Evolutionary conservation across 805 yeast genomes (phyloP).

Genomic region (Saturnispora mendoncae): DNA sequence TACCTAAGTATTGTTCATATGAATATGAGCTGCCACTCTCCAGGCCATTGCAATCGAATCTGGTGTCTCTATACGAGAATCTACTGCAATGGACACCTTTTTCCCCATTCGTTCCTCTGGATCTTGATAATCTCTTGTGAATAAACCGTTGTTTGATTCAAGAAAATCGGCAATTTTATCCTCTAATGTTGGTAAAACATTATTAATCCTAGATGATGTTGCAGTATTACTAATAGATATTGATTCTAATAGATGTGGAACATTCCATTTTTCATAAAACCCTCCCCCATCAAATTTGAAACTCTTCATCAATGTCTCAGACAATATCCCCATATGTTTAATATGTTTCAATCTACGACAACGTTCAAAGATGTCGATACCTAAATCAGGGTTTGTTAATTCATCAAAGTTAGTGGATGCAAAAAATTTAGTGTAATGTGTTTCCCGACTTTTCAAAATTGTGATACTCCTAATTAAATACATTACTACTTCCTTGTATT

Average conservation of each 20-base stretch:
- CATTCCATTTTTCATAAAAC: slow-evolving; percentile 8
- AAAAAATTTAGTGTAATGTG: slow-evolving; percentile 1
- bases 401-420: neutral
- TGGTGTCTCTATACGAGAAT: slow-evolving; percentile 1
- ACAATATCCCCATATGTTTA: slow-evolving; percentile 1
- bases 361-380: slow-evolving; percentile 3
- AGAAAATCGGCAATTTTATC: slow-evolving; percentile 8
- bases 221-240: neutral
- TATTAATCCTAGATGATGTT: neutral
- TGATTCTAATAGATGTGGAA: neutral
- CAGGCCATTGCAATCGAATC: slow-evolving; percentile 9
- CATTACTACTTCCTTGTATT: slow-evolving; percentile 6
- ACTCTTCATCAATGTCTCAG: slow-evolving; percentile 3
- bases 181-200: neutral
- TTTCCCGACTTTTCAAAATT: slow-evolving; percentile 6
- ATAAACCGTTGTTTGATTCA: slow-evolving; percentile 6
- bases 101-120: neutral
- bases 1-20: slow-evolving; percentile 7
- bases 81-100: neutral
- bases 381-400: slow-evolving; percentile 5
- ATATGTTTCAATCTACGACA: neutral
- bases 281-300: slow-evolving; percentile 8
- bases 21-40: slow-evolving; percentile 8
- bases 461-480: slow-evolving; percentile 7
- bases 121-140: slow-evolving; percentile 3